Percentiles rank a stretch among this genome's conserved stretches.
Evolutionary conservation across 2,329 filamentous ascomycete genomes (phyloP).

Genomic region (Podosphaera xanthii): DNA sequence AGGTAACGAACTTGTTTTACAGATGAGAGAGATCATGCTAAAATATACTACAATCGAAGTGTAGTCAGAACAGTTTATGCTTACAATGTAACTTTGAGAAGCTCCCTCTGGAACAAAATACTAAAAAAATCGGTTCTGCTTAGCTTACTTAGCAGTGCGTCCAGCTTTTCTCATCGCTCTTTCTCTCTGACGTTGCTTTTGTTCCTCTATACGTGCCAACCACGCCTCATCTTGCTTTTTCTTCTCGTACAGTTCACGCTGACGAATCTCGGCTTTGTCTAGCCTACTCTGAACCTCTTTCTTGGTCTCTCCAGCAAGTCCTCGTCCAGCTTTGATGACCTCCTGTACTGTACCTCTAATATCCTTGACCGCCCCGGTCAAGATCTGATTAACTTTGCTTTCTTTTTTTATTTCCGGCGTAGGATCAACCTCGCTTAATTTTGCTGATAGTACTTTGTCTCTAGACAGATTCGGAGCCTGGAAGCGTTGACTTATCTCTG

Average conservation of each 20-base stretch:
- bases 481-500: conserved; percentile 5
- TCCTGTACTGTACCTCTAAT: conserved; percentile 13
- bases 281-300: conserved; percentile 11
- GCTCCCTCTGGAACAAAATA: no score
- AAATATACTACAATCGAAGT: no score
- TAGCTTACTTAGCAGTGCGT: no score
- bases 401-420: conserved; percentile 4
- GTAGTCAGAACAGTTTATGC: background rate
- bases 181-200: background rate
- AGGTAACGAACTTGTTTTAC: no score
- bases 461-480: conserved; percentile 1
- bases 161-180: background rate
- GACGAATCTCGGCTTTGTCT: conserved; percentile 4
- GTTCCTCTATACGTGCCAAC: conserved; percentile 2
- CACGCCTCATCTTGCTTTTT: conserved; percentile 2
- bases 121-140: no score
- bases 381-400: conserved; percentile 2
- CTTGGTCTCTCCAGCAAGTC: conserved; percentile 13
- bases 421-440: no score
- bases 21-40: no score
- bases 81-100: background rate
- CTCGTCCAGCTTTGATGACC: conserved; percentile 15
- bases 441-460: no score
- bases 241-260: conserved; percentile 5
- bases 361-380: conserved; percentile 15